phyloP scores from a whole-genome alignment of 345 rosid genomes.

The Ceriops tagal region DNA sequence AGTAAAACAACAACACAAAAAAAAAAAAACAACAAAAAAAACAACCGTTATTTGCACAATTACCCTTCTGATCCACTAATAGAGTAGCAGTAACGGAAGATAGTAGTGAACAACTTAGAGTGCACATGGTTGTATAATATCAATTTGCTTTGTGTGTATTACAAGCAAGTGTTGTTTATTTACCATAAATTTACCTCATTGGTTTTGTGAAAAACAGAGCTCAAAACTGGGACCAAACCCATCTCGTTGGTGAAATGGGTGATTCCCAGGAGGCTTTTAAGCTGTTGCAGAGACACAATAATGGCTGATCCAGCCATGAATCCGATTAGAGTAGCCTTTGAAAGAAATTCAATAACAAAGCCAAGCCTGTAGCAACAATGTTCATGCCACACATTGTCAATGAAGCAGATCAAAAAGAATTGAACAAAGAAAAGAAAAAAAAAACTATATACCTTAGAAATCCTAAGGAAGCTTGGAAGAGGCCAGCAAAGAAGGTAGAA shows the following conservation, averaged over 20 bases:
- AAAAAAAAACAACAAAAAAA: no score
- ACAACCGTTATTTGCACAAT: no score
- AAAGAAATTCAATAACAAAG: constrained; percentile 82
- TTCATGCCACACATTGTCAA: neutral
- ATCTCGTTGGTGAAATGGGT: constrained; percentile 81
- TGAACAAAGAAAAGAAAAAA: neutral
- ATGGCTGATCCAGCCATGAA: constrained; percentile 99
- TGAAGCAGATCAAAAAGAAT: neutral
- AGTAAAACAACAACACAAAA: no score
- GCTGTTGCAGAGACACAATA: constrained; percentile 91
- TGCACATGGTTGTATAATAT: no score
- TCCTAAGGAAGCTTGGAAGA: constrained; percentile 91
- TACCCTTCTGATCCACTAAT: no score
- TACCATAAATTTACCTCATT: constrained; percentile 49
- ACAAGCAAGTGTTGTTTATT: neutral
- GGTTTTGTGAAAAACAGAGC: constrained; percentile 68
- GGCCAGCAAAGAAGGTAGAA: constrained; percentile 90
- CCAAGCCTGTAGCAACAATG: constrained; percentile 54
- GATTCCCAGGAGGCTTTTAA: constrained; percentile 85
- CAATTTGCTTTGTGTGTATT: no score
- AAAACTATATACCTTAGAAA: constrained; percentile 51
- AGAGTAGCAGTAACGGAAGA: no score
- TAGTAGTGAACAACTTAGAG: no score
- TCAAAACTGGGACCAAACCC: constrained; percentile 76
- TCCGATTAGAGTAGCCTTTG: constrained; percentile 82